Conservation (phyloP, 192 early-diverging fungal species). For the Diversispora eburnea region DNA sequence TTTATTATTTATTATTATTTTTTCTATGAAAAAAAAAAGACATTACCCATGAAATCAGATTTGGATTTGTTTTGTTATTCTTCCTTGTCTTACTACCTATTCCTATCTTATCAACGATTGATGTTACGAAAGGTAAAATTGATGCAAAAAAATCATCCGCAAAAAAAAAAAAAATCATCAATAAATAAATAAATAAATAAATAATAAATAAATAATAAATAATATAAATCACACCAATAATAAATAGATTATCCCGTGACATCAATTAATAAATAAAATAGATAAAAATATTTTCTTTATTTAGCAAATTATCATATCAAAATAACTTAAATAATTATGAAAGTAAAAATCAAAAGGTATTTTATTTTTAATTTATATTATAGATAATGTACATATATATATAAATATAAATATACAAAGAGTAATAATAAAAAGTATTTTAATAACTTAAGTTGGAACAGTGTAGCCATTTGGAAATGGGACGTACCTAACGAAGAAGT, state of each 20-base stretch:
- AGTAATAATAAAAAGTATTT: neutral
- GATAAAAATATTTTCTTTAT: no score
- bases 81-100: constrained; percentile 45
- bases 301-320: no score
- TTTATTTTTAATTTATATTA: neutral
- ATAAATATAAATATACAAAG: no score
- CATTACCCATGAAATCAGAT: constrained; percentile 46
- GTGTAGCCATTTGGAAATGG: constrained; percentile 88
- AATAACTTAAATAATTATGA: constrained; percentile 12
- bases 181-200: neutral
- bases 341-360: constrained; percentile 24
- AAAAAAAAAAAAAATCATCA: constrained; percentile 14
- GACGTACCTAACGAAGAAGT: constrained; percentile 80
- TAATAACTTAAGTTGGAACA: constrained; percentile 56
- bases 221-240: no score
- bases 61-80: constrained; percentile 50
- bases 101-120: constrained; percentile 46
- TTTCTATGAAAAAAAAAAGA: constrained; percentile 10
- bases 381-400: no score
- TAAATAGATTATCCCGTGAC: no score
- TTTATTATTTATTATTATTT: neutral
- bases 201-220: no score
- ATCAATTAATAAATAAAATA: no score
- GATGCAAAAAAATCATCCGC: constrained; percentile 39
- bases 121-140: constrained; percentile 47